These are phyloP conservation scores for Pythium myriotylum DNA, from an alignment of 352 stramenopile genomes.

Conservation along the genomic window DNA sequence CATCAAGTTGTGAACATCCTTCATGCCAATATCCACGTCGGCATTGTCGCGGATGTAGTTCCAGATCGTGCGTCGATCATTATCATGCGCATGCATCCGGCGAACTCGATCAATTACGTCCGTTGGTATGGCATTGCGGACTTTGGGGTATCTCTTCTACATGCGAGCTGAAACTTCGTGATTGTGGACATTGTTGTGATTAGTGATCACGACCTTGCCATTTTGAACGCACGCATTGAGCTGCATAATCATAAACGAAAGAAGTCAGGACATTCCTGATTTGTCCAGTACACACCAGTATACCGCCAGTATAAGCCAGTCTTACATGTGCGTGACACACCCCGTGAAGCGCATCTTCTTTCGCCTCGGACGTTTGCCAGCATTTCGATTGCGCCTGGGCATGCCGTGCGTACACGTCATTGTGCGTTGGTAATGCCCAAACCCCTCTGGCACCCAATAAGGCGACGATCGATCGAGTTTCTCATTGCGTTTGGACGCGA, in stretches of 20 bases:
- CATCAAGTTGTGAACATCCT: constrained; percentile 43
- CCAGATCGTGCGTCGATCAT: constrained; percentile 37
- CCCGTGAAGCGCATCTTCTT: constrained; percentile 35
- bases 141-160: constrained; percentile 37
- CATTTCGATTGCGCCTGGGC: constrained; percentile 32
- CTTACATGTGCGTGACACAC: constrained; percentile 36
- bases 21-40: constrained; percentile 33
- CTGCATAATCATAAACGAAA: constrained; percentile 7
- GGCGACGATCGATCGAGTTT: background rate
- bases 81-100: constrained; percentile 33
- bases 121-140: constrained; percentile 33
- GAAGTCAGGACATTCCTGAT: background rate
- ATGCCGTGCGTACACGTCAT: constrained; percentile 40
- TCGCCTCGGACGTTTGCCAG: constrained; percentile 23
- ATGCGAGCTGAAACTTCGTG: constrained; percentile 32
- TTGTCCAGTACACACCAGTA: constrained; percentile 1
- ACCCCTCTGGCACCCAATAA: constrained; percentile 30
- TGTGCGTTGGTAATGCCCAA: constrained; percentile 39
- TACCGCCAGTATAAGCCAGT: constrained; percentile 4
- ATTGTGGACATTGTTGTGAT: constrained; percentile 41
- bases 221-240: constrained; percentile 48
- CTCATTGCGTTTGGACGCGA: background rate
- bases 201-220: constrained; percentile 36
- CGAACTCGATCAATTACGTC: constrained; percentile 37
- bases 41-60: constrained; percentile 42